These are phyloP conservation scores for Diaporthe ampelina DNA, from an alignment of 2,329 filamentous ascomycete species.

Conservation along the genomic window DNA sequence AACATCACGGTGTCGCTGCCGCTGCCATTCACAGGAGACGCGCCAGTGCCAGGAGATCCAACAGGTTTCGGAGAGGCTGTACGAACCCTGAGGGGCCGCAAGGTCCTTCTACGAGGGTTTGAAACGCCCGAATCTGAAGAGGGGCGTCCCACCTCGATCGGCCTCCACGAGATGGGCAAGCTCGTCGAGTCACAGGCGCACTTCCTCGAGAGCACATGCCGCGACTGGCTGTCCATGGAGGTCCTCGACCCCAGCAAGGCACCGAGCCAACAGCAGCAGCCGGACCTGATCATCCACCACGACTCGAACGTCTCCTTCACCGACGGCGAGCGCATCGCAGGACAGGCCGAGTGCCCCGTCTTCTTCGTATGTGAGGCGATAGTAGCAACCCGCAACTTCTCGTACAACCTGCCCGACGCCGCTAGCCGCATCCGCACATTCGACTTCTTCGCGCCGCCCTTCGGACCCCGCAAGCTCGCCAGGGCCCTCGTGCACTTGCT, in stretches of 20 bases:
- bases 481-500: slow-evolving; percentile 47
- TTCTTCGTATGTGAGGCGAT: slow-evolving; percentile 53
- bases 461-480: slow-evolving; percentile 55
- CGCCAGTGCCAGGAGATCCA: slow-evolving; percentile 39
- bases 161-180: slow-evolving; percentile 24
- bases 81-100: slow-evolving; percentile 49
- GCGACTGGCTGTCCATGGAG: slow-evolving; percentile 52
- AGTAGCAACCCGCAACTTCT: slow-evolving; percentile 47
- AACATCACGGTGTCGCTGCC: slow-evolving; percentile 51
- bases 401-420: slow-evolving; percentile 41
- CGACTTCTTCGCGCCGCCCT: slow-evolving; percentile 57
- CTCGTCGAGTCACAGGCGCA: slow-evolving; percentile 40
- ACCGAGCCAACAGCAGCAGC: slow-evolving; percentile 28
- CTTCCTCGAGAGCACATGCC: slow-evolving; percentile 48
- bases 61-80: slow-evolving; percentile 50
- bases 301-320: slow-evolving; percentile 39
- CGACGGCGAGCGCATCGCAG: slow-evolving; percentile 35
- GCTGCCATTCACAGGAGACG: slow-evolving; percentile 42
- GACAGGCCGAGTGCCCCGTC: slow-evolving; percentile 36
- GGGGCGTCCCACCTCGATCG: background rate
- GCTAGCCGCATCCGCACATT: slow-evolving; percentile 46
- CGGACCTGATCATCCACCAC: slow-evolving; percentile 47
- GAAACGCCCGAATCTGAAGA: slow-evolving; percentile 6
- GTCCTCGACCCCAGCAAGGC: slow-evolving; percentile 40
- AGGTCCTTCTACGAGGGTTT: slow-evolving; percentile 48